A percentile compares a stretch with the other conserved stretches of the same genome.
phyloP scores from a whole-genome alignment of 2,329 filamentous ascomycete species.

The Calonectria henricotiae region DNA sequence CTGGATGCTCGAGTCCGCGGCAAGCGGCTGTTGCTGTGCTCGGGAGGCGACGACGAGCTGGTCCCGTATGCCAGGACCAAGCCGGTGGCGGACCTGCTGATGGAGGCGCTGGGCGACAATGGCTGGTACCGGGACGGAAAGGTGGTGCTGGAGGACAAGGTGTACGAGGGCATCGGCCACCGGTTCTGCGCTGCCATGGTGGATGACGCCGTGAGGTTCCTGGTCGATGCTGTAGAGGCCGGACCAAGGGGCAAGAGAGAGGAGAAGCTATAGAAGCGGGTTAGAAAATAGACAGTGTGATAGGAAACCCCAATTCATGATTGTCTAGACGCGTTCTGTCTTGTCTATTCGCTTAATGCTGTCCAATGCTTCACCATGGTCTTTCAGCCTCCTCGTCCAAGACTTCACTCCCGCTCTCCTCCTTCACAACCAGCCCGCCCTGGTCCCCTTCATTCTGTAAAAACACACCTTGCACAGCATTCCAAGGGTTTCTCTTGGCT shows the following conservation, averaged over 20 bases:
- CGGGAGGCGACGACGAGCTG: slow-evolving; percentile 78
- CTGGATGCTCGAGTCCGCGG: slow-evolving; percentile 69
- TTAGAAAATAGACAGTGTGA: slow-evolving; percentile 40
- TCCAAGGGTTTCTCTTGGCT: slow-evolving; percentile 67
- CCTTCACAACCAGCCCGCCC: slow-evolving; percentile 60
- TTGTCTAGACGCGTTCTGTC: slow-evolving; percentile 26
- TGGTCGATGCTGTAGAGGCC: slow-evolving; percentile 66
- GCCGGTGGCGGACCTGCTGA: slow-evolving; percentile 76
- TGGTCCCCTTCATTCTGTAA: slow-evolving; percentile 53
- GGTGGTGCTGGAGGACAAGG: slow-evolving; percentile 74
- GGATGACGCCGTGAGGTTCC: slow-evolving; percentile 75
- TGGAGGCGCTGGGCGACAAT: slow-evolving; percentile 63
- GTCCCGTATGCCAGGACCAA: slow-evolving; percentile 77
- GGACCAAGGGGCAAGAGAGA: slow-evolving; percentile 48
- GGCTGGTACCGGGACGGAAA: slow-evolving; percentile 72
- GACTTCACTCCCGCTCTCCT: slow-evolving; percentile 58
- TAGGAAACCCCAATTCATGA: not conserved
- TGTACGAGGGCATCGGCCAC: slow-evolving; percentile 81
- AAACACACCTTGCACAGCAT: slow-evolving; percentile 64
- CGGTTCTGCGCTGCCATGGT: slow-evolving; percentile 80
- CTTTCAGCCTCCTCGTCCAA: slow-evolving; percentile 59
- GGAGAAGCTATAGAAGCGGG: slow-evolving; percentile 55
- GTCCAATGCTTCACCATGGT: slow-evolving; percentile 58
- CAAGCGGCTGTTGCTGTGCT: slow-evolving; percentile 78
- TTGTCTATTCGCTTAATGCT: not conserved